Base-by-base conservation (phyloP, 139 green algal genomes). In the Yamagishiella unicocca region DNA sequence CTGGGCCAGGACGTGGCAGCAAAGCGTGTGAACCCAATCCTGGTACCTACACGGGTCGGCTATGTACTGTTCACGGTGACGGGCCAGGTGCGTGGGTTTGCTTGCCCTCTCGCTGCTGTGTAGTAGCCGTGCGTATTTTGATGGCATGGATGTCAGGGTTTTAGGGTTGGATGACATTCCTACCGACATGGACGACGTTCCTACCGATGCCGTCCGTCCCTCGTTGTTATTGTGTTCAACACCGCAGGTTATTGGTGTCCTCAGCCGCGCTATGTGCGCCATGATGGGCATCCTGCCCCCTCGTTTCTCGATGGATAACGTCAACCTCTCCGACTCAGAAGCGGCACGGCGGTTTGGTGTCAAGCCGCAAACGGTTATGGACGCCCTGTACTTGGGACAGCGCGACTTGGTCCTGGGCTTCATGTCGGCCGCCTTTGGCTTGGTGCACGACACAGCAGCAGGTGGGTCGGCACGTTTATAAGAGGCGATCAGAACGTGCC, bases 331-430 rank as follows among this genome's bases (percentile, higher is more conserved):
- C n/a, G 95, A 97, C 90, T 68, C 55, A 0, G 84, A 93, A 42
- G 81, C 91, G 42, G 89, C 96, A 66, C 89, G 92, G 46, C 92
- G 95, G 24, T 91, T 94, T 35, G 90, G 95, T 43, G 82, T 87
- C 35, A 87, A 87, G 82, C 95, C 95, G 29, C 77, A 91, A 54
- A 96, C 93, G 25, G 90, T 94, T 9, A 82, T 95, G 38, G 95
- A 98, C 33, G 92, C 94, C 40, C 82, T 95, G 24, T 90, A 90
- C 76, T 78, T 93, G 24, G 87, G 88, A 0, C 76, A 84, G 25
- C 70, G 82, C 40, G 94, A 97, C 78, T 35, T 96, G 24, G 40
- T 93, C 29, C 66, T 94, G 42, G 95, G 94, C 2, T 50, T 95
- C 8, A n/a, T 88, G 17, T 78, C 89, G 22, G 96, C 79, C 17